Evolutionary conservation across 1,284 basidiomycete genomes (phyloP), one percentile per base, ranked within the genome.

Genomic region (Irpex lacteus): DNA sequence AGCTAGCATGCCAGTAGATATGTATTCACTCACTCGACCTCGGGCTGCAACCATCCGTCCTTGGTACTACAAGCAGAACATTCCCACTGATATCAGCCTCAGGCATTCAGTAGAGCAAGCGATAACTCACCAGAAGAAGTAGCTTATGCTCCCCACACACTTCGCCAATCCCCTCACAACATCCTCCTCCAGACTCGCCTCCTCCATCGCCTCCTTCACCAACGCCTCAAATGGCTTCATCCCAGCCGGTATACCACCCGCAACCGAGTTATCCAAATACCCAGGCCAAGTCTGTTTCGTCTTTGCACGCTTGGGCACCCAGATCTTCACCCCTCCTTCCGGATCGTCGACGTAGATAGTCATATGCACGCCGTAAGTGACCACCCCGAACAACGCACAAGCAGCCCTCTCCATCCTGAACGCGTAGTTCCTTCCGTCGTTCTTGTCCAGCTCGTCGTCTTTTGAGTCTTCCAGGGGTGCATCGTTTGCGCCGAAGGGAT

Each of bases 191-290:
- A 98, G 81, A 68, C 88, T 93, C 13, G 95, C 96, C 76, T 98
- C 96, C 73, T 98, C 96, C 81, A 89, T 89, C 67, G 94, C 92
- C 76, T 99, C 97, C 72, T 98, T 96, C 52, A 98, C 84, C 60
- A 98, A 82, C 3, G 89, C 84, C 62, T 96, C 91, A 61, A 92
- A 85, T 0, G 87, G 80, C 0, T 81, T 75, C 77, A 92, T 89
- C 1, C 96, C 94, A 5, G 89, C 87, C 0, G 89, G 84, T 26
- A 92, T 90, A 9, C 91, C 91, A 1, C 92, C 91, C 9, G 91
- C 91, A 36, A 91, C 90, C 34, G 83, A 88, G 73, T 95, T 95
- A 71, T 95, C 93, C 13, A 92, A 79, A 64, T 81, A 84, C 0
- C 91, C 88, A 7, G 92, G 89, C 80, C 87, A 95, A 82, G 95